A percentile compares a stretch with the other conserved stretches of the same genome.
Conservation (phyloP, 495 filamentous ascomycete genomes). For the Aspergillus wentii region DNA sequence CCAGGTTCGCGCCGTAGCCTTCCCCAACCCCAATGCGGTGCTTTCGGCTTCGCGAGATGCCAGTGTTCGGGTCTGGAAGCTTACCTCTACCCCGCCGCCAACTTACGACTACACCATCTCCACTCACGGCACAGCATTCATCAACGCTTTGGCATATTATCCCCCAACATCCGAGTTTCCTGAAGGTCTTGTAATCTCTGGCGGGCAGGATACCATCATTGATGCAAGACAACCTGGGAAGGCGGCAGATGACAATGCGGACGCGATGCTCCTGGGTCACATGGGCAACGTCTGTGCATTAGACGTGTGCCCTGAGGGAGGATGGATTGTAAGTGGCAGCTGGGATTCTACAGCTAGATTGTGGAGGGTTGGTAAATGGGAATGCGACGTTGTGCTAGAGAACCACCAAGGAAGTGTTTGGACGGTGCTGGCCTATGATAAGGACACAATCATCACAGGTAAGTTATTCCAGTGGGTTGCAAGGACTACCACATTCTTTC, state of each 20-base stretch:
- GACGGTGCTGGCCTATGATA: slow-evolving; percentile 82
- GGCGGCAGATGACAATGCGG: slow-evolving; percentile 66
- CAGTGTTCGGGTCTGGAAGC: slow-evolving; percentile 84
- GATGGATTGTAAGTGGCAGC: slow-evolving; percentile 81
- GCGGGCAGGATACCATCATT: slow-evolving; percentile 87
- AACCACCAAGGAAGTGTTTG: slow-evolving; percentile 82
- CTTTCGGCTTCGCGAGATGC: slow-evolving; percentile 87
- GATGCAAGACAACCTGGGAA: slow-evolving; percentile 72
- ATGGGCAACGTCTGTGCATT: slow-evolving; percentile 80
- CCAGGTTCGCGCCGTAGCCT: slow-evolving; percentile 85
- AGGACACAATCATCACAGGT: slow-evolving; percentile 78
- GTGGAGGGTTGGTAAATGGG: slow-evolving; percentile 75
- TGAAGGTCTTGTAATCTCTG: slow-evolving; percentile 80
- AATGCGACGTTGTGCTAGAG: slow-evolving; percentile 61
- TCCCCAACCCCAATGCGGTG: slow-evolving; percentile 66
- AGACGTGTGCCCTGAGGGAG: slow-evolving; percentile 65
- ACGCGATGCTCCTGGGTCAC: slow-evolving; percentile 83
- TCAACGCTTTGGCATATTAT: slow-evolving; percentile 78
- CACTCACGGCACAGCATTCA: slow-evolving; percentile 71
- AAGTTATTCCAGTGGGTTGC: slow-evolving; percentile 9
- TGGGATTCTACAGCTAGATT: slow-evolving; percentile 87
- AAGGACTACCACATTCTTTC: background rate
- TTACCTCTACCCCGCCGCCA: slow-evolving; percentile 58
- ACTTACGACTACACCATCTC: slow-evolving; percentile 70
- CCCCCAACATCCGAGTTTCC: slow-evolving; percentile 64